phyloP scores from a whole-genome alignment of 306 rosid species.

The Rosa rugosa region DNA sequence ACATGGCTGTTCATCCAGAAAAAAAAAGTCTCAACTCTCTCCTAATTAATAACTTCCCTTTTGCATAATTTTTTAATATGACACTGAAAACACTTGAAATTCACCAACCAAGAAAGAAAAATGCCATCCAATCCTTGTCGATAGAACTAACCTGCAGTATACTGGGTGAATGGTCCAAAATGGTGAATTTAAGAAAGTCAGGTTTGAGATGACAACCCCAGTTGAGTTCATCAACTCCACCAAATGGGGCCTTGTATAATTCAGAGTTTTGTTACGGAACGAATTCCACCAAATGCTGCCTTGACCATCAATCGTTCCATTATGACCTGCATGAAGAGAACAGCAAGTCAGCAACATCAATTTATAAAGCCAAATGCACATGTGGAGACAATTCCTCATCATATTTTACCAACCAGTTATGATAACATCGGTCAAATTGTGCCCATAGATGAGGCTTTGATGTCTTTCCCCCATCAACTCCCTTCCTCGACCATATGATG shows the following conservation, averaged over 20 bases:
- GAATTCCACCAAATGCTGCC: conserved; percentile 77
- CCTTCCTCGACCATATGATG: conserved; percentile 92
- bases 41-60: conserved; percentile 39
- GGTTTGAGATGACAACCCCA: conserved; percentile 64
- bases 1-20: conserved; percentile 71
- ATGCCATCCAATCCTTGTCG: conserved; percentile 15
- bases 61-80: conserved; percentile 39
- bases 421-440: conserved; percentile 69
- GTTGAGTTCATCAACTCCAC: conserved; percentile 74
- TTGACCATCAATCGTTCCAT: conserved; percentile 75
- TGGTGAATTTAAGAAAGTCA: conserved; percentile 73
- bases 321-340: conserved; percentile 53
- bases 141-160: conserved; percentile 74
- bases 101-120: conserved; percentile 24
- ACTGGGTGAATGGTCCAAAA: conserved; percentile 85
- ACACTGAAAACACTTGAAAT: conserved; percentile 33
- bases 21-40: conserved; percentile 54
- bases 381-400: conserved; percentile 10
- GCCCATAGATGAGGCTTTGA: conserved; percentile 67
- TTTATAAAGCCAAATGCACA: conserved; percentile 21
- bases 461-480: conserved; percentile 84
- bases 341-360: conserved; percentile 24
- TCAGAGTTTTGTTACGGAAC: conserved; percentile 58
- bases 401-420: conserved; percentile 60
- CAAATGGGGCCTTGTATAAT: conserved; percentile 78